A percentile compares a stretch with the other conserved stretches of the same genome.
Conservation (phyloP, 2,329 filamentous ascomycete species). For the Nemania serpens region DNA sequence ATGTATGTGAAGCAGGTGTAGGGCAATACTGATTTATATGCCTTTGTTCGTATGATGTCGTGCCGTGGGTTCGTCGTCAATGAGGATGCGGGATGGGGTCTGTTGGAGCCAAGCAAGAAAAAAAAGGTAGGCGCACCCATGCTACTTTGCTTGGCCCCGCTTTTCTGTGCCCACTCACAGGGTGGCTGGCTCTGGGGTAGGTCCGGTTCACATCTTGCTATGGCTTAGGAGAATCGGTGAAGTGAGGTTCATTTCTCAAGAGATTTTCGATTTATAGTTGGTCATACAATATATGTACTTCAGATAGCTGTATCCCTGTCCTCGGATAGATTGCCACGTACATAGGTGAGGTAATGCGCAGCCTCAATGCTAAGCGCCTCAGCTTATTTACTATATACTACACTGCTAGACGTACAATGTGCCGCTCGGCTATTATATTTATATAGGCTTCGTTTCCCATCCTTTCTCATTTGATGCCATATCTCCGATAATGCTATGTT, state of each 20-base stretch:
- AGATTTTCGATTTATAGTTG: too few species aligned
- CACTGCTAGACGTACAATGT: not conserved
- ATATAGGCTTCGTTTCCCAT: not conserved
- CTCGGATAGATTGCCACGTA: not conserved
- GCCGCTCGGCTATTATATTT: not conserved
- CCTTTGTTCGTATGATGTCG: not conserved
- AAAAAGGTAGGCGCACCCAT: constrained; percentile 10
- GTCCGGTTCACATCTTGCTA: not conserved
- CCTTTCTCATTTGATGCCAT: not conserved
- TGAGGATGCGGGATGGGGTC: not conserved
- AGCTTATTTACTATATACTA: not conserved
- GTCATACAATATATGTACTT: not conserved
- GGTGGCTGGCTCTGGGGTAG: constrained; percentile 1
- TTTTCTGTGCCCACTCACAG: not conserved
- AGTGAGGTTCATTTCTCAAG: too few species aligned
- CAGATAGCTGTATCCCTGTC: not conserved
- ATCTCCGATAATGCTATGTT: not conserved
- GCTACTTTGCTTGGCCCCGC: constrained; percentile 14
- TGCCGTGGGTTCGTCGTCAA: not conserved
- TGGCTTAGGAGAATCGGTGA: not conserved
- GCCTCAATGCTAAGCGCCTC: not conserved
- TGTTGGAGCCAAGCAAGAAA: not conserved
- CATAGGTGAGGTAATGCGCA: not conserved
- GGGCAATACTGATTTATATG: too few species aligned
- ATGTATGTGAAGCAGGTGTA: too few species aligned